Evolutionary conservation across 2,329 filamentous ascomycete species (phyloP).

Genomic region (Aspergillus sp.): DNA sequence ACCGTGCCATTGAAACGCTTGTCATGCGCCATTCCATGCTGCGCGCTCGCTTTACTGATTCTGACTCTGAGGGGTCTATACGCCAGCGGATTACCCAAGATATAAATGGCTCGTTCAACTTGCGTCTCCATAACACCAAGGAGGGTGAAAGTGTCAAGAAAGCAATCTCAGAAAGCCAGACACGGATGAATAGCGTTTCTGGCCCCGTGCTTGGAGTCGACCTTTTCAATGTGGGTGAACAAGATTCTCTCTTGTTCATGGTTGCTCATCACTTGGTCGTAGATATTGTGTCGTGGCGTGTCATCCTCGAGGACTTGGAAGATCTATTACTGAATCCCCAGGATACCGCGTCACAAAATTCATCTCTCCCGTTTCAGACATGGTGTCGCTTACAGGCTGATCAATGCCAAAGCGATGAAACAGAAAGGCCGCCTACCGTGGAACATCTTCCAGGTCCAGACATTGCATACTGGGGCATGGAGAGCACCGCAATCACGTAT

Average conservation of each 20-base stretch:
- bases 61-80: slow-evolving; percentile 9
- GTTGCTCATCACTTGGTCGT: slow-evolving; percentile 31
- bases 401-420: not conserved
- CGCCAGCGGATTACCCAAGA: slow-evolving; percentile 23
- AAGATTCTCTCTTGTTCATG: slow-evolving; percentile 22
- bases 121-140: slow-evolving; percentile 12
- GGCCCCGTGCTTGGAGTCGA: slow-evolving; percentile 35
- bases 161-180: slow-evolving; percentile 21
- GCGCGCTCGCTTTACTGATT: slow-evolving; percentile 21
- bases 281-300: slow-evolving; percentile 33
- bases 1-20: slow-evolving; percentile 21
- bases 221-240: slow-evolving; percentile 28
- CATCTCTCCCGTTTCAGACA: slow-evolving; percentile 28
- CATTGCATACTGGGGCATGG: slow-evolving; percentile 27
- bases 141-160: slow-evolving; percentile 14
- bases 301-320: slow-evolving; percentile 31
- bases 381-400: slow-evolving; percentile 26
- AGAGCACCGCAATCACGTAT: slow-evolving; percentile 21
- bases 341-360: slow-evolving; percentile 10
- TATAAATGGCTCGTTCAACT: slow-evolving; percentile 20
- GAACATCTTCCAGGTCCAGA: slow-evolving; percentile 21
- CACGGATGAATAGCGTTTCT: slow-evolving; percentile 24
- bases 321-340: slow-evolving; percentile 24
- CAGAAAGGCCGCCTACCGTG: slow-evolving; percentile 7
- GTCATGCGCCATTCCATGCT: slow-evolving; percentile 31